phyloP scores from a whole-genome alignment of 306 rosid genomes.

The Delonix regia region DNA sequence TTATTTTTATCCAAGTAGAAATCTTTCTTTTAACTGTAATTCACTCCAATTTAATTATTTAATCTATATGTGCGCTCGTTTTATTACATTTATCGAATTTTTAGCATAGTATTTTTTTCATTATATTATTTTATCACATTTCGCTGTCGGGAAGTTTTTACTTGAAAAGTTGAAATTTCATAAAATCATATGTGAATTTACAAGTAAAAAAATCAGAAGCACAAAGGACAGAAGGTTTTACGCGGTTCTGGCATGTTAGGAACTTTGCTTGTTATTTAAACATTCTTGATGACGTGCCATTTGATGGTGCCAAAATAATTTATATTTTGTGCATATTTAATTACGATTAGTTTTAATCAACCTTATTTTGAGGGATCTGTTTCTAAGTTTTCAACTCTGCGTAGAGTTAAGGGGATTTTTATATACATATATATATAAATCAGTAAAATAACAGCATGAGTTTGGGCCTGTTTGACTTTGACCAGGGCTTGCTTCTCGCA shows the following conservation, averaged over 20 bases:
- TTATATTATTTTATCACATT: neutral
- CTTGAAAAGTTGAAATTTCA: neutral
- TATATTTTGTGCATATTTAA: neutral
- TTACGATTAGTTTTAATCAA: neutral
- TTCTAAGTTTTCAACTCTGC: neutral
- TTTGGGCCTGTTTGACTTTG: neutral
- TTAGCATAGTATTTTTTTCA: neutral
- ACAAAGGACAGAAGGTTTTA: neutral
- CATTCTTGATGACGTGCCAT: neutral
- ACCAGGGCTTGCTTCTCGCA: conserved; percentile 34
- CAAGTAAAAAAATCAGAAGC: neutral
- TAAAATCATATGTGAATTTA: neutral
- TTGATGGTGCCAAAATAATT: neutral
- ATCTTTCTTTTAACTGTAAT: neutral
- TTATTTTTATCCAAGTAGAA: neutral
- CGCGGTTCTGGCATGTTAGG: neutral
- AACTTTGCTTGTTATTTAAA: neutral
- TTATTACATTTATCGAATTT: neutral
- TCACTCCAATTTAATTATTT: neutral
- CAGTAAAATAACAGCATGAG: neutral
- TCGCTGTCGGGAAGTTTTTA: neutral
- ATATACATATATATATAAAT: no score
- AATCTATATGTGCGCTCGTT: neutral
- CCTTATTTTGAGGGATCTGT: conserved; percentile 18
- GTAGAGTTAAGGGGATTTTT: neutral